Conservation (phyloP, 768 basidiomycete species). For the Tulasnella sp. region DNA sequence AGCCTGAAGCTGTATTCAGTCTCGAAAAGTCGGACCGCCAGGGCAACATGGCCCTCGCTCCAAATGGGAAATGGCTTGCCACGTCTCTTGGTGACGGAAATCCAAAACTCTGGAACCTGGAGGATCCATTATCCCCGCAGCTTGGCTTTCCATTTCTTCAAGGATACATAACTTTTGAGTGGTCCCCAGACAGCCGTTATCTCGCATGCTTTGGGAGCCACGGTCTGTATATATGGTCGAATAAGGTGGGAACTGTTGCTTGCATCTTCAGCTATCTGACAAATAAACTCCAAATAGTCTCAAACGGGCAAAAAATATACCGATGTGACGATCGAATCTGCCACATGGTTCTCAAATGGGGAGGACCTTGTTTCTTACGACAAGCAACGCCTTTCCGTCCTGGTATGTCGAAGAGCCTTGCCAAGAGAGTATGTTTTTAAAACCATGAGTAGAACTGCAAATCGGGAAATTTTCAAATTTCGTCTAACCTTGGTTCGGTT, state of each 20-base stretch:
- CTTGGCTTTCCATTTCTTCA: neutral
- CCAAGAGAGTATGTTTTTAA: too few relatives aligned
- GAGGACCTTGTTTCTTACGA: neutral
- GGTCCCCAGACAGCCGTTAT: neutral
- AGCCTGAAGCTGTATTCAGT: neutral
- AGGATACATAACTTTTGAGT: neutral
- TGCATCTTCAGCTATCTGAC: too few relatives aligned
- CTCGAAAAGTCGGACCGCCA: neutral
- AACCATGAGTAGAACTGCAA: too few relatives aligned
- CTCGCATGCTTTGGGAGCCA: too few relatives aligned
- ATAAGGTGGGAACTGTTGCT: too few relatives aligned
- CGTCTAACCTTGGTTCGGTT: too few relatives aligned
- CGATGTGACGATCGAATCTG: too few relatives aligned
- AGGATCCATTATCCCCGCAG: neutral
- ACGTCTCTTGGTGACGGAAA: neutral
- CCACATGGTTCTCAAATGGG: neutral
- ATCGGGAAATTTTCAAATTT: too few relatives aligned
- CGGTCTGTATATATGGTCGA: too few relatives aligned
- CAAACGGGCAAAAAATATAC: too few relatives aligned
- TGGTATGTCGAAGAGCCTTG: too few relatives aligned
- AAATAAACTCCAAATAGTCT: too few relatives aligned
- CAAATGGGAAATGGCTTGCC: neutral
- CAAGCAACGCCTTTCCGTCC: neutral
- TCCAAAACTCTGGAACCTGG: neutral
- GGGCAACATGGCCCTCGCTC: neutral